Evolutionary conservation across 2,329 filamentous ascomycete genomes (phyloP).

Genomic region (Penicillium palitans): DNA sequence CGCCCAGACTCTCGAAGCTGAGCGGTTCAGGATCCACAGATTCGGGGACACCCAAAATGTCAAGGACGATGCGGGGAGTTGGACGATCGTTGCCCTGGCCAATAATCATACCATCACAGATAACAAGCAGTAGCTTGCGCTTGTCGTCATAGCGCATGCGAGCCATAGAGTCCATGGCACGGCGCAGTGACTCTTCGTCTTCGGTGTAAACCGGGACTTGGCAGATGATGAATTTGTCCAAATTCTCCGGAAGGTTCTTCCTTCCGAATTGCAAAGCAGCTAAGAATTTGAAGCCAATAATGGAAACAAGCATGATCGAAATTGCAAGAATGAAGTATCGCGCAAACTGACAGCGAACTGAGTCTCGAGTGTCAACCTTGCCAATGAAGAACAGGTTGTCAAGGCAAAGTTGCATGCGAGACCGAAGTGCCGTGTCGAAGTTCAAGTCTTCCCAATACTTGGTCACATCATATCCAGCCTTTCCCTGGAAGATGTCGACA

Average conservation of each 20-base stretch:
- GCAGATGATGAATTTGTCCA: conserved; percentile 98
- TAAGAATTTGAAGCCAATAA: conserved; percentile 95
- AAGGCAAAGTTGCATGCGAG: conserved; percentile 76
- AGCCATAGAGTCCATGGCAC: conserved; percentile 93
- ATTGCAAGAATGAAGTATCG: conserved; percentile 86
- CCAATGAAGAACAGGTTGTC: conserved; percentile 95
- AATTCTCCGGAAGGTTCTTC: conserved; percentile 89
- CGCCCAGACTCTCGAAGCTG: conserved; percentile 93
- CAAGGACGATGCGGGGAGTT: conserved; percentile 94
- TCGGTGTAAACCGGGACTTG: conserved; percentile 98
- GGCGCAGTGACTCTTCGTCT: conserved; percentile 93
- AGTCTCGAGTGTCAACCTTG: conserved; percentile 87
- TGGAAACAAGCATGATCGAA: conserved; percentile 72
- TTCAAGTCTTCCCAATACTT: conserved; percentile 75
- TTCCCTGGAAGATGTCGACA: conserved; percentile 72
- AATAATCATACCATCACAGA: conserved; percentile 96
- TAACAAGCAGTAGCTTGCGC: conserved; percentile 91
- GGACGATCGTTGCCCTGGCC: conserved; percentile 94
- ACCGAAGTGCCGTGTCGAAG: conserved; percentile 58
- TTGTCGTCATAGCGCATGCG: conserved; percentile 96
- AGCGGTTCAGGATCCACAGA: conserved; percentile 92
- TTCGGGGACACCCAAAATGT: conserved; percentile 93
- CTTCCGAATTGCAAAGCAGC: conserved; percentile 90
- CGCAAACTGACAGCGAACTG: conserved; percentile 78
- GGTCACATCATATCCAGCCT: conserved; percentile 75